A percentile compares a stretch with the other conserved stretches of the same genome.
phyloP scores from a whole-genome alignment of 2,329 filamentous ascomycete genomes.

The Graphilbum ipis-grandicollis region DNA sequence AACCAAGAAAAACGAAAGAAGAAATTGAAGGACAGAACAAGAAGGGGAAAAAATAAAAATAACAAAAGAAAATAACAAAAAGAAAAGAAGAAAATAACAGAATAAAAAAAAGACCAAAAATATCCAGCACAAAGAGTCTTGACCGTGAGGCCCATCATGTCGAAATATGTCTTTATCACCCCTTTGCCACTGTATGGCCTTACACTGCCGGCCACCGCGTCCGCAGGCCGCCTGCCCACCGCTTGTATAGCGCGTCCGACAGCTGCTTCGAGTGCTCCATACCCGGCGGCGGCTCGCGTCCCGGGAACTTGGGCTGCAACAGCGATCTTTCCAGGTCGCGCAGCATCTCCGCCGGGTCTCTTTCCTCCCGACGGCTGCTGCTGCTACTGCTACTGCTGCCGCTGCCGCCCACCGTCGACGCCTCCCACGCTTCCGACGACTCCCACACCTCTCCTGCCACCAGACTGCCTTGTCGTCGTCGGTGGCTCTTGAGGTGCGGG shows the following conservation, averaged over 20 bases:
- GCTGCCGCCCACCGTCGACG: no score
- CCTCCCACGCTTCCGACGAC: background rate
- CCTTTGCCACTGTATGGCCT: no score
- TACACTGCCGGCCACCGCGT: slow-evolving; percentile 10
- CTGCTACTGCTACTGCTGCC: no score
- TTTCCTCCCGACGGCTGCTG: slow-evolving; percentile 22
- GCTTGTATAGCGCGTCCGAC: slow-evolving; percentile 74
- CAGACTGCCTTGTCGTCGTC: slow-evolving; percentile 39
- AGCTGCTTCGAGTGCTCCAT: slow-evolving; percentile 89
- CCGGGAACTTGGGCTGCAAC: slow-evolving; percentile 35
- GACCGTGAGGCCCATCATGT: no score
- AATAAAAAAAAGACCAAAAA: no score
- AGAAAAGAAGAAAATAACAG: no score
- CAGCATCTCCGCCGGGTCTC: slow-evolving; percentile 13
- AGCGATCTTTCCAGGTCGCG: slow-evolving; percentile 28
- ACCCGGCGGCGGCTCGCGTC: slow-evolving; percentile 40
- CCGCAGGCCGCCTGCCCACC: slow-evolving; percentile 75
- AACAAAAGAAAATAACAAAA: no score
- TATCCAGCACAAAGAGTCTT: no score
- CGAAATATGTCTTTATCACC: no score
- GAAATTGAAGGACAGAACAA: no score
- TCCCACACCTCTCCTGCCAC: slow-evolving; percentile 12
- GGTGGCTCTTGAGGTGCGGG: slow-evolving; percentile 67
- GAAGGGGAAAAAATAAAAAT: no score
- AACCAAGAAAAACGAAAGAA: no score